These are phyloP conservation scores for Cytospora mali DNA, from an alignment of 2,329 filamentous ascomycete species.

Conservation along the genomic window DNA sequence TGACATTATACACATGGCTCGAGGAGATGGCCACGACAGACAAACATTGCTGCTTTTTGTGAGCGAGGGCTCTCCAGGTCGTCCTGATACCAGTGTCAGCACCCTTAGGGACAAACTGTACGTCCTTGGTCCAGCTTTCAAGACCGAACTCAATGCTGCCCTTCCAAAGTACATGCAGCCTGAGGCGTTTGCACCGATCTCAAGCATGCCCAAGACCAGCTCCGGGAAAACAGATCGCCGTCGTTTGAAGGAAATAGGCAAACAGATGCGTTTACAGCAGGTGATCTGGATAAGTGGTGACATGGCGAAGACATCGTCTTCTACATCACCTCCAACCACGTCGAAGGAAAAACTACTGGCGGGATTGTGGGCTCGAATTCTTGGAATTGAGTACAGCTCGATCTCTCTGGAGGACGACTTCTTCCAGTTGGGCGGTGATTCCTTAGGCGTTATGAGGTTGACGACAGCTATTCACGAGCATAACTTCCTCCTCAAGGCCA, in stretches of 20 bases:
- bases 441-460: background rate
- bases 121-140: background rate
- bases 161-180: background rate
- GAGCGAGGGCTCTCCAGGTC: background rate
- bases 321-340: background rate
- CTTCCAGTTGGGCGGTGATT: conserved; percentile 2
- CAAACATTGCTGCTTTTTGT: background rate
- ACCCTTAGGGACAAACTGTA: background rate
- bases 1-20: background rate
- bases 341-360: background rate
- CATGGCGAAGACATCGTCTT: background rate
- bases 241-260: background rate
- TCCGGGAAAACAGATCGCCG: background rate
- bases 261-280: background rate
- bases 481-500: background rate
- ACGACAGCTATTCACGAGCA: background rate
- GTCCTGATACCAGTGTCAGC: background rate
- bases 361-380: background rate
- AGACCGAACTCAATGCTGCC: background rate
- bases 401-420: background rate
- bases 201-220: background rate
- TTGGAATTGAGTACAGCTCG: background rate
- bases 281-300: background rate
- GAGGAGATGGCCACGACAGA: background rate
- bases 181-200: background rate